Evolutionary conservation across 345 rosid species (phyloP).

Genomic region (Linum lewisii): DNA sequence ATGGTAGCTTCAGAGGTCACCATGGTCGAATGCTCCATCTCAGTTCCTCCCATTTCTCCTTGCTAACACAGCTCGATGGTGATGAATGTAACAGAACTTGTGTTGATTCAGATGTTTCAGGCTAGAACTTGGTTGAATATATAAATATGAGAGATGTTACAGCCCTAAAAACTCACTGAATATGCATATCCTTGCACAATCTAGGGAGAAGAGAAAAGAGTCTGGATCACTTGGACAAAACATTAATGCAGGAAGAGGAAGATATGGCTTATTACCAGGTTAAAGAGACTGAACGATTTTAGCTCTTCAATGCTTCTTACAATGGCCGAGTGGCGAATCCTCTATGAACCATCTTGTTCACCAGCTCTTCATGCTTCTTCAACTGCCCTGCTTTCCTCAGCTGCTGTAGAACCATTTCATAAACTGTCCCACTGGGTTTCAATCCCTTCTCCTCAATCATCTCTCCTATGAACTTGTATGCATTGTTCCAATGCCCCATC

Average conservation of each 20-base stretch:
- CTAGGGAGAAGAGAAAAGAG: no score
- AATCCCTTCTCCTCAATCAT: constrained; percentile 83
- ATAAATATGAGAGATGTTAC: no score
- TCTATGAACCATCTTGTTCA: constrained; percentile 70
- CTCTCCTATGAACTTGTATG: constrained; percentile 63
- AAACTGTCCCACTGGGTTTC: constrained; percentile 53
- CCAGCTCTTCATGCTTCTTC: constrained; percentile 88
- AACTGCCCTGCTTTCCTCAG: constrained; percentile 73
- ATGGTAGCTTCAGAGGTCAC: neutral
- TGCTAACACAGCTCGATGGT: neutral
- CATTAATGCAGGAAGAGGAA: no score
- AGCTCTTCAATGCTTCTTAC: constrained; percentile 11
- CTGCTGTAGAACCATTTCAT: constrained; percentile 64
- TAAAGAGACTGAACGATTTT: no score
- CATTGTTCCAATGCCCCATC: constrained; percentile 97
- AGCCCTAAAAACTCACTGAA: no score
- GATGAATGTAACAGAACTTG: neutral
- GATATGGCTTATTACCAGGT: no score
- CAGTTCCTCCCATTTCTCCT: neutral
- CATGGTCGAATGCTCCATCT: neutral
- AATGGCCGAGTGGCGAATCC: constrained; percentile 53
- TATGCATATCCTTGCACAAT: no score
- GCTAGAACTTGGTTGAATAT: no score
- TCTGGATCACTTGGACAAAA: no score
- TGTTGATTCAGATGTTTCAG: neutral